Evolutionary conservation across 768 basidiomycete genomes (phyloP).

Genomic region (Lentinula edodes): DNA sequence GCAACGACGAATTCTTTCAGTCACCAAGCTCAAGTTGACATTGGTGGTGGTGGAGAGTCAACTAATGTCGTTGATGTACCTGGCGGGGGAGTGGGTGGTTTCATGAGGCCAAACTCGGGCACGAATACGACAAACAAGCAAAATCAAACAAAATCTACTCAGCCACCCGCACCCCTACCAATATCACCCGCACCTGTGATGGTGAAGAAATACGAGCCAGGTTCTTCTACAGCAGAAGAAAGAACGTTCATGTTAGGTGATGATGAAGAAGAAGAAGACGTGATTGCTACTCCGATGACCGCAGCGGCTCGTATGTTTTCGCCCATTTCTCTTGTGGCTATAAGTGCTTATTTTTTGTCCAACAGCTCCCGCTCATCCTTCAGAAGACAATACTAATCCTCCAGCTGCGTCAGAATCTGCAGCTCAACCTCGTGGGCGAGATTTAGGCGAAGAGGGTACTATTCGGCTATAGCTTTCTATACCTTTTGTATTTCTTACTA

Average conservation of each 20-base stretch:
- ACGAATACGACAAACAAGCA: conserved; percentile 16
- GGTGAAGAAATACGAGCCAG: conserved; percentile 9
- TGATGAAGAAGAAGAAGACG: conserved; percentile 12
- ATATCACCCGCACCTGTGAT: not conserved
- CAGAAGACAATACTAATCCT: not conserved
- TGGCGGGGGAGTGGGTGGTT: conserved; percentile 12
- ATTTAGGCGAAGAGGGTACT: not conserved
- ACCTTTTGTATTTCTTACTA: not conserved
- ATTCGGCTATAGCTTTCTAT: not conserved
- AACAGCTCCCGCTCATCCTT: not conserved
- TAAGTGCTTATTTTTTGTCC: not conserved
- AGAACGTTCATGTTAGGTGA: conserved; percentile 26
- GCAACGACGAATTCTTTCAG: conserved; percentile 30
- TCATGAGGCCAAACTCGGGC: conserved; percentile 16
- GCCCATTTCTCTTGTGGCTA: not conserved
- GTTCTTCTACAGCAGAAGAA: conserved; percentile 19
- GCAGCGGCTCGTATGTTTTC: not conserved
- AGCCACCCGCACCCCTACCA: conserved; percentile 8
- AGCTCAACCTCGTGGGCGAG: conserved; percentile 1
- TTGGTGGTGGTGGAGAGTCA: conserved; percentile 7
- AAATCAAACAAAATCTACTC: conserved; percentile 6
- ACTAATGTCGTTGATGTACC: conserved; percentile 13
- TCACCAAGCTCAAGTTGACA: conserved; percentile 27
- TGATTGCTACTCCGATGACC: not conserved
- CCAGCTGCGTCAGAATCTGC: not conserved